Evolutionary conservation across 139 green algal species (phyloP).

Genomic region (Dunaliella sp.): DNA sequence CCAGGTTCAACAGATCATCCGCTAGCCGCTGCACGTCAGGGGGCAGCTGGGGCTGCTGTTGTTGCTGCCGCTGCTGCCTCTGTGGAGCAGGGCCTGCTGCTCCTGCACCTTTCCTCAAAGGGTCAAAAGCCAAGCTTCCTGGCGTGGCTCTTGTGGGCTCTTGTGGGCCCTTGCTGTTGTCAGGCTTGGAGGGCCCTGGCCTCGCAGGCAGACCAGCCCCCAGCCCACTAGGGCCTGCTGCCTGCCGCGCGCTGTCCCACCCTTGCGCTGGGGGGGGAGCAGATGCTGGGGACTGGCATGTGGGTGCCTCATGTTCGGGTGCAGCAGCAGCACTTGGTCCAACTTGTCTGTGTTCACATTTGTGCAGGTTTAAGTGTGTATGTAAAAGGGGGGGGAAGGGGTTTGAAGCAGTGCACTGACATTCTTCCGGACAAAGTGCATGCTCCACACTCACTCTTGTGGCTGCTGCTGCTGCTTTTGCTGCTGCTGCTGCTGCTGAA

Average conservation of each 20-base stretch:
- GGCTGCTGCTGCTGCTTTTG: too few relatives aligned
- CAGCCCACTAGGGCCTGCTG: neutral
- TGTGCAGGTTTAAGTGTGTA: too few relatives aligned
- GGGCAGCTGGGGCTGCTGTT: slow-evolving; percentile 10
- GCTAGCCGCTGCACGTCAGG: slow-evolving; percentile 41
- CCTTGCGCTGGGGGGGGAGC: too few relatives aligned
- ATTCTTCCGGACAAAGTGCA: too few relatives aligned
- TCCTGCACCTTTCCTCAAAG: neutral
- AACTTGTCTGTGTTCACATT: neutral
- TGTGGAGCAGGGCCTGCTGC: neutral
- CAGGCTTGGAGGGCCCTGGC: neutral
- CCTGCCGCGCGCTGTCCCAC: neutral
- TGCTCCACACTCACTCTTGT: too few relatives aligned
- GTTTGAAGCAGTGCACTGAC: too few relatives aligned
- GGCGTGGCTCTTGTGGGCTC: neutral
- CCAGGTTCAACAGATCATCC: slow-evolving; percentile 44
- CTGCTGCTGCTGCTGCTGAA: too few relatives aligned
- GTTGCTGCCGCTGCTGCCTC: neutral
- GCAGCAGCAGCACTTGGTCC: neutral
- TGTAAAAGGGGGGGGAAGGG: too few relatives aligned
- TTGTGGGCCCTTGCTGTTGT: neutral
- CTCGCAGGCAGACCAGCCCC: neutral
- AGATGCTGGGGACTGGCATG: too few relatives aligned
- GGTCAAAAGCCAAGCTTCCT: neutral
- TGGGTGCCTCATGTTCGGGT: too few relatives aligned